These are phyloP conservation scores for Penicillium sp. DNA, from an alignment of 2,329 filamentous ascomycete species.

Conservation along the genomic window DNA sequence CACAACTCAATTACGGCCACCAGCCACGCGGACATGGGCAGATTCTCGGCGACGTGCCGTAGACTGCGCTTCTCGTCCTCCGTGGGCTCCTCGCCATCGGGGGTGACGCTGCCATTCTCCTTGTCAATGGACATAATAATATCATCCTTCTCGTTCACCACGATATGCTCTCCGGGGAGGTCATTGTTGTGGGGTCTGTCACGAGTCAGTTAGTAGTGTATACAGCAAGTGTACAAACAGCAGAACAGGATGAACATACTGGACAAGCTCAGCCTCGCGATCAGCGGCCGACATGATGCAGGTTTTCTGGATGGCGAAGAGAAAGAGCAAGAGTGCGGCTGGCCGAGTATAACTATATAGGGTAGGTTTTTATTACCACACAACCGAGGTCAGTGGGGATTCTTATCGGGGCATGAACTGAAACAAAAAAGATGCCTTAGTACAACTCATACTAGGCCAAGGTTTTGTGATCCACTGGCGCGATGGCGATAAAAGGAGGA, in stretches of 20 bases:
- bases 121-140: constrained; percentile 27
- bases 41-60: constrained; percentile 51
- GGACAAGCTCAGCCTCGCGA: constrained; percentile 26
- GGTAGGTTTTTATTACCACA: constrained; percentile 15
- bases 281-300: constrained; percentile 22
- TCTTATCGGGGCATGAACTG: constrained; percentile 58
- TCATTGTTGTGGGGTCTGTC: constrained; percentile 18
- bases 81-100: constrained; percentile 51
- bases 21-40: constrained; percentile 53
- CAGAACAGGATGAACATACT: constrained; percentile 16
- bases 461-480: background rate
- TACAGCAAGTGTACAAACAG: no score
- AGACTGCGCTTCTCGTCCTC: constrained; percentile 49
- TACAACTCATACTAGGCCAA: constrained; percentile 4
- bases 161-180: constrained; percentile 13
- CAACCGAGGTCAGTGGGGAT: constrained; percentile 18
- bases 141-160: constrained; percentile 25
- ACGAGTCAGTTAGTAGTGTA: constrained; percentile 2
- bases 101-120: constrained; percentile 29
- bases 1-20: constrained; percentile 54
- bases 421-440: constrained; percentile 4
- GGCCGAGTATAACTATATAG: constrained; percentile 25
- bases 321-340: constrained; percentile 8
- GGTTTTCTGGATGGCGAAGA: constrained; percentile 2
- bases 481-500: background rate